These are phyloP conservation scores for Tardiomyces depauwii DNA, from an alignment of 1,139 yeast species.

Conservation along the genomic window DNA sequence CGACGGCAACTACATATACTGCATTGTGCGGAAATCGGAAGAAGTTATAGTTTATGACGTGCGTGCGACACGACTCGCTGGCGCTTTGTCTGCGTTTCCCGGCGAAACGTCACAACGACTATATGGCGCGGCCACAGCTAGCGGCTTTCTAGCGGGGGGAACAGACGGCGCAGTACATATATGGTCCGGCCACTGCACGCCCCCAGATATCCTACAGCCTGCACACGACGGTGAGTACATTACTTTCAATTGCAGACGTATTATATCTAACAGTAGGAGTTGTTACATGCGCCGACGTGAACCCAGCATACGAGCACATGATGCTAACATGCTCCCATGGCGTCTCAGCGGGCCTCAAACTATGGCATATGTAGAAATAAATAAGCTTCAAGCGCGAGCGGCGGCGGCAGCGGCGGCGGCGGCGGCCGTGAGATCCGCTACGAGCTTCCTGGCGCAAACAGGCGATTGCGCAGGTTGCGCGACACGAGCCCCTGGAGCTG, in stretches of 20 bases:
- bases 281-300: background rate
- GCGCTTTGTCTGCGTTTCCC: background rate
- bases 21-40: background rate
- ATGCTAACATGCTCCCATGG: background rate
- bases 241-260: too few relatives aligned
- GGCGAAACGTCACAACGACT: background rate
- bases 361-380: background rate
- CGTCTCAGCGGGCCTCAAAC: background rate
- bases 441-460: background rate
- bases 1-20: background rate
- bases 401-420: too few relatives aligned
- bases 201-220: background rate
- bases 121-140: background rate
- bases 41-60: background rate
- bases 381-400: too few relatives aligned
- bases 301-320: background rate
- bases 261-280: background rate
- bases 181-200: background rate
- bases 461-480: background rate
- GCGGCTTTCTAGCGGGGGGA: background rate
- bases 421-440: too few relatives aligned
- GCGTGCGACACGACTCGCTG: background rate
- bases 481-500: background rate
- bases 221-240: too few relatives aligned
- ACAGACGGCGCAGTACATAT: background rate